A percentile compares a stretch with the other conserved stretches of the same genome.
These are phyloP conservation scores for Zangia roseola DNA, from an alignment of 768 basidiomycete species.

Conservation along the genomic window DNA sequence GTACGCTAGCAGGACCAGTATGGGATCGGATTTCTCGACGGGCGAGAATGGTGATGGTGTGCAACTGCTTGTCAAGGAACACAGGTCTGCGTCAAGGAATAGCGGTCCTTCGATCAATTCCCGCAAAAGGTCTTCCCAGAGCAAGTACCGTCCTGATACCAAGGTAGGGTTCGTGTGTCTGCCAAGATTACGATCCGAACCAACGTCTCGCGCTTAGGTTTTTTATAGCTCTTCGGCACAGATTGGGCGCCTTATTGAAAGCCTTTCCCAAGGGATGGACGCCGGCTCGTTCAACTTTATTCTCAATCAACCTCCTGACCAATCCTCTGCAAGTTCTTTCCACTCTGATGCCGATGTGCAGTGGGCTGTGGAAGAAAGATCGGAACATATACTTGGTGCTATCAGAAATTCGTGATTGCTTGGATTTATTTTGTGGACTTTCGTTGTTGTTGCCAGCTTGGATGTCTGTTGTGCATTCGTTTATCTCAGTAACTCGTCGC, in stretches of 20 bases:
- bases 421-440: conserved; percentile 26
- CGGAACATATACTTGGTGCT: conserved; percentile 66
- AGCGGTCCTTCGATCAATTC: conserved; percentile 59
- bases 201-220: conserved; percentile 21
- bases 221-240: conserved; percentile 59
- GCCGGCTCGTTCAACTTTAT: conserved; percentile 81
- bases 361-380: conserved; percentile 74
- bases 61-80: conserved; percentile 77
- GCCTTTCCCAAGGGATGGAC: conserved; percentile 77
- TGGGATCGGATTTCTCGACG: conserved; percentile 70
- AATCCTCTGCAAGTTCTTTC: conserved; percentile 60
- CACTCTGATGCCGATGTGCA: conserved; percentile 60
- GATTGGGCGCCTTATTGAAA: conserved; percentile 82
- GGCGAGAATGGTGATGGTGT: conserved; percentile 49
- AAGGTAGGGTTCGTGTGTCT: conserved; percentile 52
- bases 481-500: conserved; percentile 14
- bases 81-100: conserved; percentile 65
- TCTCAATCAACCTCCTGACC: conserved; percentile 43
- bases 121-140: conserved; percentile 55
- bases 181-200: conserved; percentile 3
- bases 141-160: conserved; percentile 72
- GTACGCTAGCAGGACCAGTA: conserved; percentile 66
- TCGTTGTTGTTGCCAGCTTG: neutral
- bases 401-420: conserved; percentile 31
- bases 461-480: conserved; percentile 13